phyloP scores from a whole-genome alignment of 805 yeast species.

The Sugiyamaella valdiviana region DNA sequence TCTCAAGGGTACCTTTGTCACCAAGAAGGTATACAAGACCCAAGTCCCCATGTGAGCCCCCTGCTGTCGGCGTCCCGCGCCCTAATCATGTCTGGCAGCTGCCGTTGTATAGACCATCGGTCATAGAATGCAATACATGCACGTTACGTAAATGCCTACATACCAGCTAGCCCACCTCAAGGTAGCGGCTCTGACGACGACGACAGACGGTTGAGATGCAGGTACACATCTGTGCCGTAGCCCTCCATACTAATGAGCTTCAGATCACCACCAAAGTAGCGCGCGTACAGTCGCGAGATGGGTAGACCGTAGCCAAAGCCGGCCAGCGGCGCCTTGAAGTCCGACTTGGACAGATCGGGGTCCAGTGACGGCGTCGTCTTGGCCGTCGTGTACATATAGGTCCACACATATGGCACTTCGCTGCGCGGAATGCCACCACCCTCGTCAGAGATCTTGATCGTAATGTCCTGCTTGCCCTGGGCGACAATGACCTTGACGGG shows the following conservation, averaged over 20 bases:
- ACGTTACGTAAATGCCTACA: not conserved
- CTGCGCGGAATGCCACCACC: slow-evolving; percentile 91
- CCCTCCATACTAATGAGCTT: slow-evolving; percentile 88
- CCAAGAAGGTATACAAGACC: slow-evolving; percentile 65
- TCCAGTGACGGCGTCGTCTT: slow-evolving; percentile 62
- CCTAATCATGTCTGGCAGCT: too few relatives aligned
- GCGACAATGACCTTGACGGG: slow-evolving; percentile 82
- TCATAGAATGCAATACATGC: not conserved
- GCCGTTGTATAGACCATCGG: not conserved
- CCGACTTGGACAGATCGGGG: slow-evolving; percentile 50
- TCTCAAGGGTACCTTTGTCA: slow-evolving; percentile 66
- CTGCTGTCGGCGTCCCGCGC: too few relatives aligned
- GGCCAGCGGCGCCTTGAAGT: slow-evolving; percentile 86
- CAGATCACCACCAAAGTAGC: slow-evolving; percentile 87
- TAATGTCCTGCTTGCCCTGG: slow-evolving; percentile 84
- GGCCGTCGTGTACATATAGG: slow-evolving; percentile 85
- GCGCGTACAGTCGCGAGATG: slow-evolving; percentile 75
- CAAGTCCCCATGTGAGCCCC: slow-evolving; percentile 28
- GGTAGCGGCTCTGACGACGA: slow-evolving; percentile 61
- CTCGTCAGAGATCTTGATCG: slow-evolving; percentile 84
- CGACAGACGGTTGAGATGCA: slow-evolving; percentile 75
- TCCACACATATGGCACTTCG: slow-evolving; percentile 82
- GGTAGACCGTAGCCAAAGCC: slow-evolving; percentile 93
- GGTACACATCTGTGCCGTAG: slow-evolving; percentile 86
- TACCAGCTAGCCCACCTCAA: slow-evolving; percentile 6